phyloP scores from a whole-genome alignment of 1,284 basidiomycete genomes.

The Ustilago lituana region DNA sequence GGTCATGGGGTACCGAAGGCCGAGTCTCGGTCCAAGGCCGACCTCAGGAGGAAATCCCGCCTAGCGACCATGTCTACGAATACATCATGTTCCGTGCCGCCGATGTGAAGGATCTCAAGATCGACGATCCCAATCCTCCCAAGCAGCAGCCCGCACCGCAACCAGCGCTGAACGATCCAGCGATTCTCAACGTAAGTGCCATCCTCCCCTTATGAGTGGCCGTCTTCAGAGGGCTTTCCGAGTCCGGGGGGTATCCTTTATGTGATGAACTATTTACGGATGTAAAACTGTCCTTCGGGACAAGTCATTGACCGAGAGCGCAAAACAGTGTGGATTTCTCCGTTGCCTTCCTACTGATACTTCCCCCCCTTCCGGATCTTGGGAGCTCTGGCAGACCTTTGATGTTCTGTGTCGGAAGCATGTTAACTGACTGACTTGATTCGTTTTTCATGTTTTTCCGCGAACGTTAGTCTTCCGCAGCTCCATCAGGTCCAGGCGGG shows the following conservation, averaged over 20 bases:
- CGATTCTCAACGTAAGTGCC: conserved; percentile 62
- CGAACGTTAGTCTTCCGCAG: conserved; percentile 35
- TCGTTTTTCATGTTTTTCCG: not conserved
- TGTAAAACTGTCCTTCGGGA: conserved; percentile 72
- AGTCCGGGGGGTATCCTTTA: not conserved
- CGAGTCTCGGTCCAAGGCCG: conserved; percentile 72
- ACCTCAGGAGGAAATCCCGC: conserved; percentile 67
- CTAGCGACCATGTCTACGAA: conserved; percentile 68
- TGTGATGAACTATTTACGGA: conserved; percentile 72
- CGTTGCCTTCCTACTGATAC: conserved; percentile 79
- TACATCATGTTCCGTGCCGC: conserved; percentile 71
- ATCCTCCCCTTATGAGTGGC: not conserved
- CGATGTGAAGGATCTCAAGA: conserved; percentile 68
- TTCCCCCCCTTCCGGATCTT: not conserved
- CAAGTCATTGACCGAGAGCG: conserved; percentile 74
- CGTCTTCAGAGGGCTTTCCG: not conserved
- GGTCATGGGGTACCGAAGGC: conserved; percentile 86
- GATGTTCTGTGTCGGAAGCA: not conserved
- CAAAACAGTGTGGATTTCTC: conserved; percentile 76
- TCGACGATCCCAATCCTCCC: conserved; percentile 66
- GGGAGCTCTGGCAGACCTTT: conserved; percentile 2
- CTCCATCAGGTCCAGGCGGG: conserved; percentile 18
- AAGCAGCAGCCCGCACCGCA: conserved; percentile 31
- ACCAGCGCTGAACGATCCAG: conserved; percentile 55
- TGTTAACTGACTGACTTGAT: conserved; percentile 4